Percentiles rank a stretch among this genome's conserved stretches.
phyloP scores from a whole-genome alignment of 805 yeast species.

The Saccharomycopsis fodiens region DNA sequence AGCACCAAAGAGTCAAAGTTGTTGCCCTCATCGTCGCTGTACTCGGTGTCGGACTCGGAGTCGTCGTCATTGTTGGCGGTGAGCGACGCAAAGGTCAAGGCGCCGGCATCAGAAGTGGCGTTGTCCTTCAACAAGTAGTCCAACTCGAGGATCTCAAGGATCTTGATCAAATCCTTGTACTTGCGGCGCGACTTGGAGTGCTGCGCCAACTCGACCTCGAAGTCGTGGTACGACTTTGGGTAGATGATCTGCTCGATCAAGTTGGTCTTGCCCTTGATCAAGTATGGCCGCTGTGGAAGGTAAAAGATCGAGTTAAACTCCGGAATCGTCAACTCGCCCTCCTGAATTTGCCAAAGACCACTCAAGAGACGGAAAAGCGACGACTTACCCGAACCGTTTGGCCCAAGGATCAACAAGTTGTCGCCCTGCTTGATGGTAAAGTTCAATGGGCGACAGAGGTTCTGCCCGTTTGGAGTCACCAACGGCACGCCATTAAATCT shows the following conservation, averaged over 20 bases:
- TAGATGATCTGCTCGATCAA: slow-evolving; percentile 84
- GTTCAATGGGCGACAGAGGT: slow-evolving; percentile 54
- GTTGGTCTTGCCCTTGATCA: slow-evolving; percentile 59
- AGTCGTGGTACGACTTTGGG: slow-evolving; percentile 65
- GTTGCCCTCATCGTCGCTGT: slow-evolving; percentile 3
- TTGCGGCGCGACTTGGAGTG: slow-evolving; percentile 25
- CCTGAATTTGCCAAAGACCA: slow-evolving; percentile 82
- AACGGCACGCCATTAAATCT: slow-evolving; percentile 72
- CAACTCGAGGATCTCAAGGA: slow-evolving; percentile 50
- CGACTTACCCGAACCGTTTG: slow-evolving; percentile 94
- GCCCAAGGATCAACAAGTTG: slow-evolving; percentile 85
- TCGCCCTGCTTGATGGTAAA: slow-evolving; percentile 76
- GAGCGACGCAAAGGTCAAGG: slow-evolving; percentile 24
- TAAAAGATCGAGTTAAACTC: slow-evolving; percentile 56
- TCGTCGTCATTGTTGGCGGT: slow-evolving; percentile 8
- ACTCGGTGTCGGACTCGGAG: neutral
- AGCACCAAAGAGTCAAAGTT: slow-evolving; percentile 10
- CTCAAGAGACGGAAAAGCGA: slow-evolving; percentile 86
- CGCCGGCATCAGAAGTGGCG: slow-evolving; percentile 26
- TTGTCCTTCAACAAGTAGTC: slow-evolving; percentile 47
- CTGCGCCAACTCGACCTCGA: slow-evolving; percentile 29
- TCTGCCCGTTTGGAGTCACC: slow-evolving; percentile 77
- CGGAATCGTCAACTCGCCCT: slow-evolving; percentile 54
- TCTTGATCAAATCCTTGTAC: slow-evolving; percentile 42
- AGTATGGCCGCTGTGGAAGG: slow-evolving; percentile 87